Conservation (phyloP, 2,329 filamentous ascomycete genomes). For the Stemphylium lycopersici region DNA sequence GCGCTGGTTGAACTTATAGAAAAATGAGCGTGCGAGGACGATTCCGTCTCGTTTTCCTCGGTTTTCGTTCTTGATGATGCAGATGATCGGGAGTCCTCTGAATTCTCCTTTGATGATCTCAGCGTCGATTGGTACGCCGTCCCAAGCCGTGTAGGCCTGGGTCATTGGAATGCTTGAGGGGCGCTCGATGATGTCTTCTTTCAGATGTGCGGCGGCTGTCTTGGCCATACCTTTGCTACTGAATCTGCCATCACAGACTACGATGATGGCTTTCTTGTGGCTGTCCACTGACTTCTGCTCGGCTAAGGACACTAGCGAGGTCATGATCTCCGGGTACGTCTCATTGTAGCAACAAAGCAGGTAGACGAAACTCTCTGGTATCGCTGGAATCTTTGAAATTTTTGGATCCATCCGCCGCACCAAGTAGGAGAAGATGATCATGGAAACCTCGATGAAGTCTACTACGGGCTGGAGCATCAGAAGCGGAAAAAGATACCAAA, state of each 20-base stretch:
- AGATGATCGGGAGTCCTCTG: constrained; percentile 5
- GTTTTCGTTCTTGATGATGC: constrained; percentile 10
- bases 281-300: constrained; percentile 4
- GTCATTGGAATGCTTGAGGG: not conserved
- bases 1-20: constrained; percentile 9
- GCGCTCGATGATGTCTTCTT: constrained; percentile 8
- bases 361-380: constrained; percentile 4
- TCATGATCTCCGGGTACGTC: constrained; percentile 6
- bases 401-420: not conserved
- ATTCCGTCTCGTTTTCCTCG: constrained; percentile 12
- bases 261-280: constrained; percentile 8
- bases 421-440: not conserved
- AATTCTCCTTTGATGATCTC: constrained; percentile 10
- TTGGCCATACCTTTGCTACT: constrained; percentile 9
- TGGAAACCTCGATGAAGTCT: constrained; percentile 2
- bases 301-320: constrained; percentile 3
- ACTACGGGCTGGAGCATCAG: not conserved
- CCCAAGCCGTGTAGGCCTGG: constrained; percentile 2
- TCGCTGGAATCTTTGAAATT: not conserved
- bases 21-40: constrained; percentile 4
- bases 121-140: constrained; percentile 2
- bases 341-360: constrained; percentile 10
- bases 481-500: not conserved
- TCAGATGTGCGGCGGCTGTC: constrained; percentile 6
- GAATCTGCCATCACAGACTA: constrained; percentile 9